phyloP scores from a whole-genome alignment of 805 yeast genomes.

The Alloascoidea africana region DNA sequence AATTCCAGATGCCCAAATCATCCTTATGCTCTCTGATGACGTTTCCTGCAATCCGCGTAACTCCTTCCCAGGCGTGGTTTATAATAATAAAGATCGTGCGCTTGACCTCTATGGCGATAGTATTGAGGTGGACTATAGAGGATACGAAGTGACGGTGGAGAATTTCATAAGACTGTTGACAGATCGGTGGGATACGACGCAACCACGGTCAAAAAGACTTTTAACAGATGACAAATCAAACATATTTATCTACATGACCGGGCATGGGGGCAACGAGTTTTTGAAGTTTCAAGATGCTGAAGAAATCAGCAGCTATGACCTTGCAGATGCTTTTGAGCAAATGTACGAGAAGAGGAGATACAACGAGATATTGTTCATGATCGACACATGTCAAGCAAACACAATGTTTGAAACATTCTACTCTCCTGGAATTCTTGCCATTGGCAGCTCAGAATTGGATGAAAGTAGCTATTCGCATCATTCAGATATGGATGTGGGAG shows the following conservation, averaged over 20 bases:
- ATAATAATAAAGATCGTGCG: conserved; percentile 84
- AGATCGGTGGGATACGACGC: conserved; percentile 90
- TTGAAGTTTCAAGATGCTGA: conserved; percentile 97
- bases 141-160: conserved; percentile 96
- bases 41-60: conserved; percentile 95
- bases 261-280: conserved; percentile 98
- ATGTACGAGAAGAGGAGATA: conserved; percentile 94
- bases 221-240: conserved; percentile 90
- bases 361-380: conserved; percentile 92
- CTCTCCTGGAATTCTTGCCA: conserved; percentile 84
- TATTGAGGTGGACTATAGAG: conserved; percentile 92
- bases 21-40: conserved; percentile 91
- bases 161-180: conserved; percentile 86
- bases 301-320: conserved; percentile 87
- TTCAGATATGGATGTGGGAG: conserved; percentile 91
- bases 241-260: conserved; percentile 89
- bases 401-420: conserved; percentile 90
- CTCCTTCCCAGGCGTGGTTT: conserved; percentile 91
- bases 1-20: conserved; percentile 95
- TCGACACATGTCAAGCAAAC: conserved; percentile 97
- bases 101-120: conserved; percentile 88
- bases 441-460: conserved; percentile 78
- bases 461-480: conserved; percentile 93
- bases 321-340: conserved; percentile 94
- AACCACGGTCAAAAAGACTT: conserved; percentile 82